phyloP scores from a whole-genome alignment of 2,329 filamentous ascomycete genomes.

The Ciborinia camelliae region DNA sequence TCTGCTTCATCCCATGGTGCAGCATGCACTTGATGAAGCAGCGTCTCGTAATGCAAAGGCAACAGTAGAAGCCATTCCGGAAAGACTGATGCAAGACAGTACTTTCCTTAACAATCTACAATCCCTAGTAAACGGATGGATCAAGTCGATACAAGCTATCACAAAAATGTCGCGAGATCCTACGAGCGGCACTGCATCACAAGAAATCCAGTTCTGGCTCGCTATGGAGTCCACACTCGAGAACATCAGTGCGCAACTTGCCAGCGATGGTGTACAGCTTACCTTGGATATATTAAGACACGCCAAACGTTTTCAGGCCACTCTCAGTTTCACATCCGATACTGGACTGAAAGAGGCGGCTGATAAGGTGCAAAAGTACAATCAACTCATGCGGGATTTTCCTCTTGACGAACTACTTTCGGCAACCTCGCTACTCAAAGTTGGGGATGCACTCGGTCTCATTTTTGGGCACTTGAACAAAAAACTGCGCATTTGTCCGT shows the following conservation, averaged over 20 bases:
- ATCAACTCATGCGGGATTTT: slow-evolving; percentile 97
- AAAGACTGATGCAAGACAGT: slow-evolving; percentile 77
- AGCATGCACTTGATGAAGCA: slow-evolving; percentile 78
- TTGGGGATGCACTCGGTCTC: slow-evolving; percentile 81
- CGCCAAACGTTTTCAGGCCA: slow-evolving; percentile 96
- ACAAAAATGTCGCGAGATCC: slow-evolving; percentile 92
- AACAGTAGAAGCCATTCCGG: slow-evolving; percentile 73
- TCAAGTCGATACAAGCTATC: slow-evolving; percentile 95
- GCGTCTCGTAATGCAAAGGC: slow-evolving; percentile 63
- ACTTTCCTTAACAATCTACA: slow-evolving; percentile 91
- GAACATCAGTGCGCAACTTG: slow-evolving; percentile 83
- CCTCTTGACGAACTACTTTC: slow-evolving; percentile 92
- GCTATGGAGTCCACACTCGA: slow-evolving; percentile 94
- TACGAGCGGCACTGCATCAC: slow-evolving; percentile 72
- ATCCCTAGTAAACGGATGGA: slow-evolving; percentile 93
- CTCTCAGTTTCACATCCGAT: slow-evolving; percentile 93
- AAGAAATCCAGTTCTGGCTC: slow-evolving; percentile 99
- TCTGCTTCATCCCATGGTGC: slow-evolving; percentile 83
- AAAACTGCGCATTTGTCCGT: slow-evolving; percentile 93
- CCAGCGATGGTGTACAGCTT: slow-evolving; percentile 81
- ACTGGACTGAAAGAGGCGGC: slow-evolving; percentile 94
- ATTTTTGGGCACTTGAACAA: slow-evolving; percentile 97
- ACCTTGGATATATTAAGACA: slow-evolving; percentile 95
- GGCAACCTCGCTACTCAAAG: slow-evolving; percentile 81
- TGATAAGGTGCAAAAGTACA: slow-evolving; percentile 97